Percentiles rank a stretch among this genome's conserved stretches.
phyloP scores from a whole-genome alignment of 2,329 filamentous ascomycete species.

The Zalaria sp. region DNA sequence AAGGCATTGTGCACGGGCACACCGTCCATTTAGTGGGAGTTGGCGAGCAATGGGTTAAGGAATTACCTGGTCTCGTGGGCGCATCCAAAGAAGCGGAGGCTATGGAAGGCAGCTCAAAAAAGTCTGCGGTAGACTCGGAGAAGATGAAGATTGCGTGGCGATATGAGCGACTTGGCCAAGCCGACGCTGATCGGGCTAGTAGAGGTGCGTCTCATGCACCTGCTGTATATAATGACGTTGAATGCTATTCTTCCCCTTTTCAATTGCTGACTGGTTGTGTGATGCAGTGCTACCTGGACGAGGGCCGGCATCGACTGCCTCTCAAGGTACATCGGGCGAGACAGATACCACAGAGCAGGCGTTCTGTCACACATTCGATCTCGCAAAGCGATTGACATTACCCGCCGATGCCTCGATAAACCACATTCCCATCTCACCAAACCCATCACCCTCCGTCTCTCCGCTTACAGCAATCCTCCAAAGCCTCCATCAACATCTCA shows the following conservation, averaged over 20 bases:
- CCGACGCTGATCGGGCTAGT: constrained; percentile 30
- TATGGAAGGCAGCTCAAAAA: constrained; percentile 18
- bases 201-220: constrained; percentile 41
- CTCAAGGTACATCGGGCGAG: constrained; percentile 2
- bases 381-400: constrained; percentile 33
- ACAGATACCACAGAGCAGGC: constrained; percentile 12
- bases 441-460: constrained; percentile 42
- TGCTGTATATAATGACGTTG: constrained; percentile 1
- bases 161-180: constrained; percentile 73
- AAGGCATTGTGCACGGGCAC: constrained; percentile 85
- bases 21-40: constrained; percentile 73
- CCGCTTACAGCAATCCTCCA: constrained; percentile 50
- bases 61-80: constrained; percentile 60
- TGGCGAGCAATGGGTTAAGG: constrained; percentile 65
- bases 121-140: constrained; percentile 34
- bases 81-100: constrained; percentile 26
- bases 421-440: constrained; percentile 48
- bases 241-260: not conserved
- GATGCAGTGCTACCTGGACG: constrained; percentile 5
- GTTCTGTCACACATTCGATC: constrained; percentile 39
- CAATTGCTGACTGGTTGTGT: constrained; percentile 2
- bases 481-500: constrained; percentile 41
- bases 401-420: constrained; percentile 26
- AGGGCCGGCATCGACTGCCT: not conserved
- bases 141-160: constrained; percentile 99